A percentile compares a stretch with the other conserved stretches of the same genome.
These are phyloP conservation scores for Phytophthora pisi DNA, from an alignment of 352 stramenopile species.

Conservation along the genomic window DNA sequence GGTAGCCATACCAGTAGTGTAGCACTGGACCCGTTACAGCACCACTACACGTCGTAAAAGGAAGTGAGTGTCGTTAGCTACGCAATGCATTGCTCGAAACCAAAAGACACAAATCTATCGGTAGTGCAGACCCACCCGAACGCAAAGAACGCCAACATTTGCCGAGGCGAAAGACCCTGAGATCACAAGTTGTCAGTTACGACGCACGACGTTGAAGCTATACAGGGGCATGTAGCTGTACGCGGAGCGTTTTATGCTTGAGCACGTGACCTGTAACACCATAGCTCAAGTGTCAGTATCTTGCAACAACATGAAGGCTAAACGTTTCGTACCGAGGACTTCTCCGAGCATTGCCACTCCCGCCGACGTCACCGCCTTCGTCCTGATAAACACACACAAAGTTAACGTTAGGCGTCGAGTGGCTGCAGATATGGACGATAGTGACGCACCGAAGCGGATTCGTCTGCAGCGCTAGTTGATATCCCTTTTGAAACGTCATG, in stretches of 20 bases:
- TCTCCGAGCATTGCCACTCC: conserved; percentile 69
- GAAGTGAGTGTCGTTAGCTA: too few relatives aligned
- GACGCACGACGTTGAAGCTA: not conserved
- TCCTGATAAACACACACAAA: conserved; percentile 37
- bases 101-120: not conserved
- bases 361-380: conserved; percentile 70
- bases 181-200: not conserved
- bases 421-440: not conserved
- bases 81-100: too few relatives aligned
- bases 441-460: conserved; percentile 50
- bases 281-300: conserved; percentile 2
- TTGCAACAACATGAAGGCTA: not conserved
- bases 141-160: conserved; percentile 73
- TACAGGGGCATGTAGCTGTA: conserved; percentile 18
- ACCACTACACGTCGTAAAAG: conserved; percentile 31
- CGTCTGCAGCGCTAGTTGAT: conserved; percentile 60
- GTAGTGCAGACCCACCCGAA: conserved; percentile 50
- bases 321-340: conserved; percentile 50
- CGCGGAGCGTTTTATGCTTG: conserved; percentile 71
- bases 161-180: conserved; percentile 63
- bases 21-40: conserved; percentile 63
- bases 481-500: conserved; percentile 42
- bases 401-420: not conserved
- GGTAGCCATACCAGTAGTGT: conserved; percentile 74
- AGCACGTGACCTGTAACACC: conserved; percentile 57